Evolutionary conservation across 75 land plant genomes (phyloP), one percentile per base, ranked within the genome.

Genomic region (Gnetum montanum): DNA sequence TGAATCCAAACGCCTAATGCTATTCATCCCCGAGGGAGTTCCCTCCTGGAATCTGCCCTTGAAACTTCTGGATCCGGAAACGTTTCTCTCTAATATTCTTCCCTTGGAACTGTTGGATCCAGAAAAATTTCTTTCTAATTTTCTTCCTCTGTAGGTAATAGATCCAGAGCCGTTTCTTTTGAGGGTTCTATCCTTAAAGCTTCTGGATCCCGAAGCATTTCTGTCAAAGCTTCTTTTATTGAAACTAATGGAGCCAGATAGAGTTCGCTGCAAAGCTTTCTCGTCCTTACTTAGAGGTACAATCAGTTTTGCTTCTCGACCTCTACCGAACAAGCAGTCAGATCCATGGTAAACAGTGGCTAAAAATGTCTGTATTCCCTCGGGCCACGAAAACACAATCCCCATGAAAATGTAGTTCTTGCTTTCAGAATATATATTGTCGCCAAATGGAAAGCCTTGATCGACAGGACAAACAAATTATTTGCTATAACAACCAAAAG

Each of bases 181-280:
- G 24, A 16, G 36, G 16, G 38, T 51, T 8, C 48, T 59, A n/a
- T 46, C 43, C 1, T 50, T 47, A 25, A 67, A 63, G 48, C 69
- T 65, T 12, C 38, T 31, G 27, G 59, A 64, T 54, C 63, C 47
- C n/a, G 54, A 46, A 34, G 55, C 7, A 4, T 8, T 33, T 52
- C 55, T 33, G 18, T 18, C 31, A 20, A 52, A 33, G 8, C 19
- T 12, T 52, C 35, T 52, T 11, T 20, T 36, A 31, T 52, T 52
- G 25, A 20, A 52, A 52, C 24, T 52, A 20, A 34, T 53, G 55
- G 55, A 53, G 19, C 55, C 36, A 1, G 12, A 10, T 34, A 13
- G 3, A 31, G 55, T 2, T 33, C 15, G 15, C 22, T 53, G 36
- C 25, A 34, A 12, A 34, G 34, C 31, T 34, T 53, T 33, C 34